Evolutionary conservation across 768 basidiomycete species (phyloP).

Genomic region (Dacryopinax primogenitus): DNA sequence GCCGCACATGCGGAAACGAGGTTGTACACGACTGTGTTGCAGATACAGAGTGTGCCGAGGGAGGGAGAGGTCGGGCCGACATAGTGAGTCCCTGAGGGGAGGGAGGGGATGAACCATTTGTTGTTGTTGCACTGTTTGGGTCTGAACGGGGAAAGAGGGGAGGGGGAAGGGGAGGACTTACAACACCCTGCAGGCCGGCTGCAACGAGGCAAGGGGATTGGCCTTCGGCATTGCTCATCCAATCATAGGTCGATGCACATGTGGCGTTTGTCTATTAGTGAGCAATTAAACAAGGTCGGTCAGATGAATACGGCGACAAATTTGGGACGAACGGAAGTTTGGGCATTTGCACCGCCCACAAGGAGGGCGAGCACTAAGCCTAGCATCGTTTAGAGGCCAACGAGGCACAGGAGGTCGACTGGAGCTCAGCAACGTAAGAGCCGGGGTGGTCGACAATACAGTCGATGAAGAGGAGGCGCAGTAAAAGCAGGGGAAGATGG

Average conservation of each 20-base stretch:
- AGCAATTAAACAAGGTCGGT: too few relatives aligned
- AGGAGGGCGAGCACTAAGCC: too few relatives aligned
- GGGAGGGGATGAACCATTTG: conserved; percentile 11
- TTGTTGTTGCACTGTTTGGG: not conserved
- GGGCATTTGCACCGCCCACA: too few relatives aligned
- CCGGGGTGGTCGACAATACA: too few relatives aligned
- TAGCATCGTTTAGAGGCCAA: too few relatives aligned
- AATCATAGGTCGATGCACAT: conserved; percentile 10
- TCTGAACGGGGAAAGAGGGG: not conserved
- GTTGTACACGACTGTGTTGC: conserved; percentile 11
- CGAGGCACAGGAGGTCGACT: too few relatives aligned
- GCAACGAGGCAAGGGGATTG: conserved; percentile 13
- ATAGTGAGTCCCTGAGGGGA: conserved; percentile 4
- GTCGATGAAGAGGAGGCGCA: too few relatives aligned
- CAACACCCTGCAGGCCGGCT: conserved; percentile 9
- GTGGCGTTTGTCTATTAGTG: conserved; percentile 13
- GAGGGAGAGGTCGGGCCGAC: not conserved
- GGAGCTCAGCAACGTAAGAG: too few relatives aligned
- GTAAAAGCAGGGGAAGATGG: too few relatives aligned
- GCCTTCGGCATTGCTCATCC: conserved; percentile 5
- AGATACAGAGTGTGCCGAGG: conserved; percentile 6
- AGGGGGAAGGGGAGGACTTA: not conserved
- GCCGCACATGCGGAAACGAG: conserved; percentile 12
- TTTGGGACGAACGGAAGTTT: too few relatives aligned
- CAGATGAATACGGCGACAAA: too few relatives aligned